Evolutionary conservation across 441 rosid species (phyloP).

Genomic region (Populus tomentosa): DNA sequence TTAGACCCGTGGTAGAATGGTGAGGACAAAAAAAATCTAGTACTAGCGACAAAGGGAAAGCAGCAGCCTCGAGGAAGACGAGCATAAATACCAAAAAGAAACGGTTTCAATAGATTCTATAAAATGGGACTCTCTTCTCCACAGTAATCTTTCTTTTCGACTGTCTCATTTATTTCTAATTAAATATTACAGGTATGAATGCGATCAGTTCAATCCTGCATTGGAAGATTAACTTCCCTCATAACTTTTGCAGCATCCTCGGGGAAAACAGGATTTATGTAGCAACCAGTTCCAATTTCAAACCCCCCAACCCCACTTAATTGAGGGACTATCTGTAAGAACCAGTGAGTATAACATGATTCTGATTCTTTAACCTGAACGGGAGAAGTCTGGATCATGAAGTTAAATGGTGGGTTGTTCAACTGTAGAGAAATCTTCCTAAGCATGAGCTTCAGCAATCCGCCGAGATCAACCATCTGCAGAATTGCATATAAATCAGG

Average conservation of each 20-base stretch:
- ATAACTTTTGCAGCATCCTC: constrained; percentile 81
- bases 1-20: no score
- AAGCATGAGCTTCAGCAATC: constrained; percentile 62
- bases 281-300: constrained; percentile 76
- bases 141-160: no score
- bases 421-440: constrained; percentile 55
- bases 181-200: not conserved
- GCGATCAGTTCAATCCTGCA: constrained; percentile 4
- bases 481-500: constrained; percentile 8
- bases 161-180: no score
- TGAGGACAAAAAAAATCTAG: no score
- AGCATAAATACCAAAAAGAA: no score
- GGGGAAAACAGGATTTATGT: constrained; percentile 80
- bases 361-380: constrained; percentile 35
- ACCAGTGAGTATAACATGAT: constrained; percentile 68
- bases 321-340: constrained; percentile 71
- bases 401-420: constrained; percentile 74
- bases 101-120: no score
- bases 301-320: constrained; percentile 69
- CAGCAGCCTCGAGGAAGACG: no score
- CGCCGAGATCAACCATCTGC: constrained; percentile 80
- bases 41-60: no score
- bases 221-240: constrained; percentile 49
- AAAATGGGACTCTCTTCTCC: no score
- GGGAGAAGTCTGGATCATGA: constrained; percentile 87